A percentile compares a stretch with the other conserved stretches of the same genome.
Evolutionary conservation across 306 rosid genomes (phyloP).

Genomic region (Fragaria iinumae): DNA sequence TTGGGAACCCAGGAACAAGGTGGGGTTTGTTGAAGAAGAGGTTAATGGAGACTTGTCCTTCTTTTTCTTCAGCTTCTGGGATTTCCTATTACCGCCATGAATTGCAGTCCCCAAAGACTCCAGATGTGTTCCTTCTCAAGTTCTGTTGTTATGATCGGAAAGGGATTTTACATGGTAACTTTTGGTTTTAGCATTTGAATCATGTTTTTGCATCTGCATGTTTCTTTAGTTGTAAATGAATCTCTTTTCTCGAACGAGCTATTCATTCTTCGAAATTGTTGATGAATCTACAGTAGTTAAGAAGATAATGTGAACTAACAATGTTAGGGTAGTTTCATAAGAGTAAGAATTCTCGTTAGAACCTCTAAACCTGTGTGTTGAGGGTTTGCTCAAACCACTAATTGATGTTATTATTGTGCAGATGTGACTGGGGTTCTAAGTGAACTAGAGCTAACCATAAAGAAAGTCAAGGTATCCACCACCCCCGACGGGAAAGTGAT

Average conservation of each 20-base stretch:
- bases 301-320: background rate
- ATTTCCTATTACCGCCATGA: constrained; percentile 62
- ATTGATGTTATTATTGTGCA: constrained; percentile 26
- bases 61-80: constrained; percentile 86
- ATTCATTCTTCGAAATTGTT: background rate
- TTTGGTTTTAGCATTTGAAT: background rate
- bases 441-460: constrained; percentile 75
- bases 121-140: constrained; percentile 79
- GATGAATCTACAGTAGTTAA: background rate
- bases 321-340: background rate
- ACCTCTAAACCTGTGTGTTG: no score
- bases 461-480: constrained; percentile 91
- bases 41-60: constrained; percentile 75
- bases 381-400: background rate
- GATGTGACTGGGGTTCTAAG: constrained; percentile 88
- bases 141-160: constrained; percentile 67
- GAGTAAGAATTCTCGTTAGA: background rate
- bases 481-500: constrained; percentile 95
- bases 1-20: constrained; percentile 65
- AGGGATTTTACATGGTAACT: constrained; percentile 87
- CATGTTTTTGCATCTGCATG: constrained; percentile 2
- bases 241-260: background rate
- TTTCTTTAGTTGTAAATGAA: constrained; percentile 2
- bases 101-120: constrained; percentile 61
- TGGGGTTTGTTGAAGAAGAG: constrained; percentile 86